phyloP scores from a whole-genome alignment of 2,329 filamentous ascomycete species.

The Cryphonectria carpinicola region DNA sequence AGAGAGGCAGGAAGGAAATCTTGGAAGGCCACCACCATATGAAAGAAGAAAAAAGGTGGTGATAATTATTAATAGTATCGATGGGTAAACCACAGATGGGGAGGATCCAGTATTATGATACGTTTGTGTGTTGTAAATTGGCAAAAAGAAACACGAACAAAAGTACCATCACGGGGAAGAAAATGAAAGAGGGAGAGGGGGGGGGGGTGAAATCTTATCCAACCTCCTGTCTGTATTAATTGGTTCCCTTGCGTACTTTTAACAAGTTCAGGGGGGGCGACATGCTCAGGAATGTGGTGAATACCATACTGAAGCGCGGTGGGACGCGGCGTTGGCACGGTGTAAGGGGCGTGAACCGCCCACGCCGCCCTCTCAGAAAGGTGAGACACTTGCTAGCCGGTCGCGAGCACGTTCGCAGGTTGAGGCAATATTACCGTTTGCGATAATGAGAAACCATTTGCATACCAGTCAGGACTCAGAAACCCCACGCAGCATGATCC shows the following conservation, averaged over 20 bases:
- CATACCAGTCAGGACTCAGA: background rate
- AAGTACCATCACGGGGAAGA: background rate
- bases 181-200: background rate
- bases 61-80: background rate
- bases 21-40: background rate
- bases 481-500: background rate
- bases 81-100: background rate
- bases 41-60: background rate
- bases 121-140: background rate
- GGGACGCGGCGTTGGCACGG: slow-evolving; percentile 1
- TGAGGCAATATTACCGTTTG: background rate
- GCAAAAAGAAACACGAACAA: background rate
- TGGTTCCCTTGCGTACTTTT: background rate
- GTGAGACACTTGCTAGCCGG: background rate
- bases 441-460: background rate
- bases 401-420: background rate
- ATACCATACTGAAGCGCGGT: background rate
- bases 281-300: background rate
- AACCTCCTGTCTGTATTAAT: too few species aligned
- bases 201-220: background rate
- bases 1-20: background rate
- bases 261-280: background rate
- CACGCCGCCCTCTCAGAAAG: background rate
- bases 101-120: background rate
- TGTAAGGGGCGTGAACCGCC: background rate